These are phyloP conservation scores for Dioszegia crocea DNA, from an alignment of 768 basidiomycete genomes.

Conservation along the genomic window DNA sequence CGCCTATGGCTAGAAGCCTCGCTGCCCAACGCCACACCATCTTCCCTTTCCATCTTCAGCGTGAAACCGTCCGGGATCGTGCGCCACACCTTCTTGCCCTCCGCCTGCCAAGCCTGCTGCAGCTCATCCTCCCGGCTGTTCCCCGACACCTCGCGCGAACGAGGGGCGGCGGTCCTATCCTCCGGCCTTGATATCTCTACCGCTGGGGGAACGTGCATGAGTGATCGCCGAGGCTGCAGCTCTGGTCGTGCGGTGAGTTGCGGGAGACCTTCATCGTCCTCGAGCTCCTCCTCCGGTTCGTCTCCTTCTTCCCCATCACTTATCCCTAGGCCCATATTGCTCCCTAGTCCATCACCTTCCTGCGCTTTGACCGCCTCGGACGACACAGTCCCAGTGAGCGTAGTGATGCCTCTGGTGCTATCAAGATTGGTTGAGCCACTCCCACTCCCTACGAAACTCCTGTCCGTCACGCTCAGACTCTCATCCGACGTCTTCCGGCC, in stretches of 20 bases:
- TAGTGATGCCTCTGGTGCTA: background rate
- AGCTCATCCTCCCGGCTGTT: constrained; percentile 18
- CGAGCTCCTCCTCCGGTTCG: background rate
- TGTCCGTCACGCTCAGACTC: background rate
- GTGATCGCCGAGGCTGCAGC: constrained; percentile 1
- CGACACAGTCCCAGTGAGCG: background rate
- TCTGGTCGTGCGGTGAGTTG: constrained; percentile 8
- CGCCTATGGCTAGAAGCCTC: background rate
- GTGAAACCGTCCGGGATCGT: constrained; percentile 16
- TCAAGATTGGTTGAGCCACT: background rate
- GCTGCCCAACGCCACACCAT: constrained; percentile 1
- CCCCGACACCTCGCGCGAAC: background rate
- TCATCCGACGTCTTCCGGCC: constrained; percentile 3
- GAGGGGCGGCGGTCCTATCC: background rate
- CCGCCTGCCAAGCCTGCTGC: constrained; percentile 18
- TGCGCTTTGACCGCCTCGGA: too few relatives aligned
- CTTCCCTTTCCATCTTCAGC: background rate
- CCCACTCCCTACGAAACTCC: background rate
- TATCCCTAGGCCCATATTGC: too few relatives aligned
- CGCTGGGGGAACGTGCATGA: background rate
- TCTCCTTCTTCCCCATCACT: background rate
- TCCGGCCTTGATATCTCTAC: too few relatives aligned
- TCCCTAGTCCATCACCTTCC: background rate
- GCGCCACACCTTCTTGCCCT: constrained; percentile 17
- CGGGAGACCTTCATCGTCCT: background rate